Base-by-base conservation (phyloP, 2,329 filamentous ascomycete species). In the Diplodia intermedia region DNA sequence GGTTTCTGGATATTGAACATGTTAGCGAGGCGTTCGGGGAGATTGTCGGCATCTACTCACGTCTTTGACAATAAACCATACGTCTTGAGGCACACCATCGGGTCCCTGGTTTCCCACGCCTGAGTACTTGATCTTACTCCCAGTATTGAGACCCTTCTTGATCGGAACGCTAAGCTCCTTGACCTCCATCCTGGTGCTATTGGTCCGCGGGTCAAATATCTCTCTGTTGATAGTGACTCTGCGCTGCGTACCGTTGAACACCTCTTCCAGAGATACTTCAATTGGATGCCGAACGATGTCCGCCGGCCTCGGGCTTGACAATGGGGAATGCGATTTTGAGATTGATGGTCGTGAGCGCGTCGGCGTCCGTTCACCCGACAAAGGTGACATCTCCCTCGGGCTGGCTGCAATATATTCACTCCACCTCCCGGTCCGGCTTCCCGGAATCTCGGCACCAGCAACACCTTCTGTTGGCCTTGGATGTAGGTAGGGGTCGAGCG, bases 201-300 rank as follows among this genome's bases (percentile, higher is more conserved):
- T 93, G 0, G 86, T 89, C 23, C 89, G 81, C 36, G 83, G 85
- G 79, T 99, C 95, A 78, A 92, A 98, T 23, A 90, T 93, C 88
- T 98, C 98, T 75, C 94, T 88, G 74, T 97, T 97, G 72, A 98
- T 97, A 83, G 95, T 97, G 86, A 99, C 93, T 86, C 97, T 97
- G 87, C 98, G 98, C 56, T 91, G 93, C 43, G 89, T 88, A 49
- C 95, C 95, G 29, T 86, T 89, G 82, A 88, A 98, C 69, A 98
- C 82, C 75, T 99, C 95, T 79, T 99, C 95, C 38, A 99, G 83
- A 2, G 91, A 88, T 20, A 99, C 83, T 2, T 90, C 88, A 70
- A 99, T 80, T 56, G 91, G 89, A 74, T 91, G 90, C 81, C 98
- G 94, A 12, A 98, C 90, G 0, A 96, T 94, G 1, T 38, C 43